Evolutionary conservation across 768 basidiomycete species (phyloP).

Genomic region (Hericium rajendrae): DNA sequence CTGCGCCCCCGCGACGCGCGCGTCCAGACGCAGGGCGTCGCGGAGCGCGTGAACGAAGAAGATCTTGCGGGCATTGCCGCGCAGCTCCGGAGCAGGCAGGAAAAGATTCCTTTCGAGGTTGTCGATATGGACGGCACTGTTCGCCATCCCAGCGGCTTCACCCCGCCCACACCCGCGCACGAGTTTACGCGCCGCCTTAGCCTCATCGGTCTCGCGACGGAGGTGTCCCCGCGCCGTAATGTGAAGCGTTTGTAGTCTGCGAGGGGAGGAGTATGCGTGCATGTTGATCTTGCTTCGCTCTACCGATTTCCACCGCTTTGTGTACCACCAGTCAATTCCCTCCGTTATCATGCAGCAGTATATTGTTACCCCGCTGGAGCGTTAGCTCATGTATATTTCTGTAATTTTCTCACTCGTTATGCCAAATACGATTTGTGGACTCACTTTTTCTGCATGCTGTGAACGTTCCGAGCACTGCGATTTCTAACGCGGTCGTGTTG

Average conservation of each 20-base stretch:
- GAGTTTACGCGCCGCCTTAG: neutral
- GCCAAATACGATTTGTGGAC: no score
- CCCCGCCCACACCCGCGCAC: slow-evolving; percentile 29
- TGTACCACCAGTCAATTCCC: neutral
- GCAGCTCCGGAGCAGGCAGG: slow-evolving; percentile 9
- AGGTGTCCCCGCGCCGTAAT: neutral
- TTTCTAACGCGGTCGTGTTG: no score
- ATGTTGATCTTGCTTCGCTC: no score
- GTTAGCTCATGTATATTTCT: neutral
- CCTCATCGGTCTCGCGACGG: neutral
- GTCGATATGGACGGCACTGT: slow-evolving; percentile 28
- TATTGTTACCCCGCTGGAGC: neutral
- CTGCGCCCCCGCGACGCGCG: neutral
- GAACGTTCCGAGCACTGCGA: no score
- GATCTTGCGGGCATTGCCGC: neutral
- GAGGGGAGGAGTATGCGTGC: neutral
- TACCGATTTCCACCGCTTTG: neutral
- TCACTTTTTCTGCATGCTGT: no score
- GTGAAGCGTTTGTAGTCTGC: neutral
- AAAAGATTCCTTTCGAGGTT: slow-evolving; percentile 36
- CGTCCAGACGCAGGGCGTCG: neutral
- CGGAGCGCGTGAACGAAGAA: neutral
- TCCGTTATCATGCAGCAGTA: neutral
- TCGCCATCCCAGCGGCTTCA: slow-evolving; percentile 33
- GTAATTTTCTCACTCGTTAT: neutral